Base-by-base conservation (phyloP, 2,329 filamentous ascomycete genomes). In the Ophiocordyceps unilateralis region DNA sequence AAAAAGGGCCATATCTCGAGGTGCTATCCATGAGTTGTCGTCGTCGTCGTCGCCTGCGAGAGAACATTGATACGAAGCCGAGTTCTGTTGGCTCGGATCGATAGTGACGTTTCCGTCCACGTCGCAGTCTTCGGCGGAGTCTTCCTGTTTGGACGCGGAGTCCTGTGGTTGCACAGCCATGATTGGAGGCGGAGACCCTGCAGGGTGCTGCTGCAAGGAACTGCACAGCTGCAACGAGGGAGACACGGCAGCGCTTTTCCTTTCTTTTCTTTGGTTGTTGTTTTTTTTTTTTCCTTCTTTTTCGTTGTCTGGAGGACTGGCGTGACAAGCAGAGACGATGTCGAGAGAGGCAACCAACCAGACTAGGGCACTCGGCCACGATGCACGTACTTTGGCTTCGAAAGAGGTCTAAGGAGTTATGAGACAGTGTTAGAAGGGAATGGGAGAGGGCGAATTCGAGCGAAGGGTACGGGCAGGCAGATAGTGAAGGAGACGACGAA, bases 111-210 rank as follows among this genome's bases (percentile, higher is more conserved):
- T 43, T 26, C 44, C 43, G 37, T 45, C 44, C 24, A 47, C 37
- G 40, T 40, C 48, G 32, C 44, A 45, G 43, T 45, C 47, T 44
- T 44, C 45, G 39, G 47, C 43, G 44, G 46, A 48, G 44, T 46
- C 46, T n/a, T 44, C 47, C 34, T 46, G 46, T 47, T 47, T 47
- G 46, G 49, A 48, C 19, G 47, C 49, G 26, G 49, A 50, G 34
- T 52, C 50, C 22, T 49, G 40, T 39, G 49, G 51, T 51, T 46
- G 43, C 43, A 51, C 47, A 47, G 45, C 48, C 52, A 54, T 55
- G 47, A 53, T 53, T 54, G 52, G 52, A 49, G 44, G 39, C 44
- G 34, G 40, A 42, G 22, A 45, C 44, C 47, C 49, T 51, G 51
- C 51, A 52, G 48, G 48, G 14, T 34, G 24, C 41, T 34, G 45